Conservation (phyloP, 805 yeast species). For the Pichia thaimueangensis region DNA sequence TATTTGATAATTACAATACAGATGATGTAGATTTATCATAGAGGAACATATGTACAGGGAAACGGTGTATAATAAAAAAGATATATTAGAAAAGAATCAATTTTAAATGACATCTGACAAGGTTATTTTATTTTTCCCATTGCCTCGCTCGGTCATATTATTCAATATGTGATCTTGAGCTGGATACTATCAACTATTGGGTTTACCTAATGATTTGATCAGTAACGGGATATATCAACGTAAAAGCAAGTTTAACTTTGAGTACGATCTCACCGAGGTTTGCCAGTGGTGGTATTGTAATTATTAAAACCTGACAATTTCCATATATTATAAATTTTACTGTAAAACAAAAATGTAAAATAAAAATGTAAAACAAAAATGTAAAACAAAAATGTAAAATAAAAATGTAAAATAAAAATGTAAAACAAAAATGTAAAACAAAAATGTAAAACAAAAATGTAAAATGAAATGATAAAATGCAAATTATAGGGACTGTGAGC, state of each 20-base stretch:
- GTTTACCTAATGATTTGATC: background rate
- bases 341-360: background rate
- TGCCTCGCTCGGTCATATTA: conserved; percentile 55
- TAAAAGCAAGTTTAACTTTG: conserved; percentile 40
- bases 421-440: too few relatives aligned
- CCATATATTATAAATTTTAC: too few relatives aligned
- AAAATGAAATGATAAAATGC: too few relatives aligned
- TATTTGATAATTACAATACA: conserved; percentile 85
- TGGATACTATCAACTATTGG: conserved; percentile 36
- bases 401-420: too few relatives aligned
- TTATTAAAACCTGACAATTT: conserved; percentile 31
- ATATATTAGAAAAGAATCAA: conserved; percentile 5
- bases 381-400: too few relatives aligned
- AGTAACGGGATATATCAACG: conserved; percentile 43
- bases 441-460: too few relatives aligned
- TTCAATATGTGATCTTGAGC: conserved; percentile 46
- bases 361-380: too few relatives aligned
- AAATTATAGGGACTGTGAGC: too few relatives aligned
- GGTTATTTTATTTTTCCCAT: conserved; percentile 33
- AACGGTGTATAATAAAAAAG: background rate
- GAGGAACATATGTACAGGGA: too few relatives aligned
- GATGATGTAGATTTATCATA: conserved; percentile 66
- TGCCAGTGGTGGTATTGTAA: conserved; percentile 34
- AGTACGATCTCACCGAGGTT: conserved; percentile 47
- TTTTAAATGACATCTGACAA: background rate